Conservation (phyloP, 1,284 basidiomycete species). For the Marasmius tenuissimus region DNA sequence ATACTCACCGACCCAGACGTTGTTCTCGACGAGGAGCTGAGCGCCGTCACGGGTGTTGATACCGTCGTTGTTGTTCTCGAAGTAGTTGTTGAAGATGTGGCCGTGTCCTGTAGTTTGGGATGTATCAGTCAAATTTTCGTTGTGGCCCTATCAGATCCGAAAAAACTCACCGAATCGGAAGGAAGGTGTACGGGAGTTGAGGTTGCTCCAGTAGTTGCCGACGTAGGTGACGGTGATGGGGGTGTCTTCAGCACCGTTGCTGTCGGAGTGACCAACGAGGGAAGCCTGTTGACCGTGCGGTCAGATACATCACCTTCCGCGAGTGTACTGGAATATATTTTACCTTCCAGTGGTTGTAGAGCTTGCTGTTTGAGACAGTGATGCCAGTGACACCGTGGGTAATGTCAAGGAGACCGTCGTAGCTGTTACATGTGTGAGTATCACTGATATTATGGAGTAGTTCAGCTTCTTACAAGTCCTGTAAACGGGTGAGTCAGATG, state of each 20-base stretch:
- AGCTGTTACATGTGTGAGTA: constrained; percentile 25
- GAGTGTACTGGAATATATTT: neutral
- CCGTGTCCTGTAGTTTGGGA: constrained; percentile 26
- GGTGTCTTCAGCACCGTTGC: constrained; percentile 35
- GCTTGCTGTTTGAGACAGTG: constrained; percentile 39
- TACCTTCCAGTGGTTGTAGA: constrained; percentile 42
- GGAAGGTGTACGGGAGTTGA: constrained; percentile 41
- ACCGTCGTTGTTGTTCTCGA: constrained; percentile 40
- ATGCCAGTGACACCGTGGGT: constrained; percentile 41
- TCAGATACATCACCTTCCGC: neutral
- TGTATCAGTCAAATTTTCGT: constrained; percentile 24
- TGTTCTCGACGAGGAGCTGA: constrained; percentile 47
- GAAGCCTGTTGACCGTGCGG: constrained; percentile 20
- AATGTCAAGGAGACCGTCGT: constrained; percentile 39
- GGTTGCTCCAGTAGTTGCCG: constrained; percentile 36
- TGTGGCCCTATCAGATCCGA: neutral
- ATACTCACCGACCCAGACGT: constrained; percentile 37
- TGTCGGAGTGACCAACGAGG: constrained; percentile 44
- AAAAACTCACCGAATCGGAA: constrained; percentile 19
- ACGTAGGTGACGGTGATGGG: constrained; percentile 34
- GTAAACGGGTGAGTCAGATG: neutral
- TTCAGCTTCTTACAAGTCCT: constrained; percentile 17
- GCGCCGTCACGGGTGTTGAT: constrained; percentile 51
- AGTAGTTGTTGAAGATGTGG: constrained; percentile 47
- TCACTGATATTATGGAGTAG: neutral